These are phyloP conservation scores for Terana coerulea DNA, from an alignment of 768 basidiomycete species.

Conservation along the genomic window DNA sequence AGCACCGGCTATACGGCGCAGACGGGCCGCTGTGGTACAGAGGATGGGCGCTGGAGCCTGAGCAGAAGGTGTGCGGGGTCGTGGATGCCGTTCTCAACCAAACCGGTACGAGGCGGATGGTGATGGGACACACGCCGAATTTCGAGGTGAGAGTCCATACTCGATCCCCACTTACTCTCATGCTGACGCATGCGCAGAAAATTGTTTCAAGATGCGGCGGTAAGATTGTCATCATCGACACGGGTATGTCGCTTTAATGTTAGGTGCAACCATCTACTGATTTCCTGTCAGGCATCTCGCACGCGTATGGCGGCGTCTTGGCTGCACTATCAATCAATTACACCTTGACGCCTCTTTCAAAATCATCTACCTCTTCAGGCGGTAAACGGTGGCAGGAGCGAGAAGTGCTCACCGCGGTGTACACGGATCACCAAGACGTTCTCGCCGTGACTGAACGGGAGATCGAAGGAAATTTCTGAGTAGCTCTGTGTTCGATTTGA, in stretches of 20 bases:
- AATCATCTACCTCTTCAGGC: conserved; percentile 15
- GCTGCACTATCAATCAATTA: conserved; percentile 89
- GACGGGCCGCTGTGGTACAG: conserved; percentile 95
- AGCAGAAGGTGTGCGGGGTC: conserved; percentile 62
- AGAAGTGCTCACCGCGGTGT: conserved; percentile 67
- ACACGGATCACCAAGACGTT: conserved; percentile 47
- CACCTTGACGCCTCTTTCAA: conserved; percentile 60
- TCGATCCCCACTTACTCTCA: not conserved
- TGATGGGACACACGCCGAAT: conserved; percentile 97
- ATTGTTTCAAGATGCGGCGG: conserved; percentile 86
- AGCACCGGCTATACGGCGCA: conserved; percentile 64
- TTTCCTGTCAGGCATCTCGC: conserved; percentile 71
- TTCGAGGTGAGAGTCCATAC: conserved; percentile 57
- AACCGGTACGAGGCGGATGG: conserved; percentile 82
- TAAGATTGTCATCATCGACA: conserved; percentile 96
- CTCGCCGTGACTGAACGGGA: conserved; percentile 39
- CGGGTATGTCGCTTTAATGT: conserved; percentile 51
- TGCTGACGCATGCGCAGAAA: too few species aligned
- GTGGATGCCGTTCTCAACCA: conserved; percentile 68
- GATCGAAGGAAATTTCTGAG: conserved; percentile 19
- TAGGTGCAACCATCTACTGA: not conserved
- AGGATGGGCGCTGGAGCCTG: conserved; percentile 80
- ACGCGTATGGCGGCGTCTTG: conserved; percentile 90
- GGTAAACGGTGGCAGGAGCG: conserved; percentile 51
- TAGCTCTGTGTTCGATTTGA: not conserved